Base-by-base conservation (phyloP, 352 stramenopile genomes). In the Elongisporangium undulatum region DNA sequence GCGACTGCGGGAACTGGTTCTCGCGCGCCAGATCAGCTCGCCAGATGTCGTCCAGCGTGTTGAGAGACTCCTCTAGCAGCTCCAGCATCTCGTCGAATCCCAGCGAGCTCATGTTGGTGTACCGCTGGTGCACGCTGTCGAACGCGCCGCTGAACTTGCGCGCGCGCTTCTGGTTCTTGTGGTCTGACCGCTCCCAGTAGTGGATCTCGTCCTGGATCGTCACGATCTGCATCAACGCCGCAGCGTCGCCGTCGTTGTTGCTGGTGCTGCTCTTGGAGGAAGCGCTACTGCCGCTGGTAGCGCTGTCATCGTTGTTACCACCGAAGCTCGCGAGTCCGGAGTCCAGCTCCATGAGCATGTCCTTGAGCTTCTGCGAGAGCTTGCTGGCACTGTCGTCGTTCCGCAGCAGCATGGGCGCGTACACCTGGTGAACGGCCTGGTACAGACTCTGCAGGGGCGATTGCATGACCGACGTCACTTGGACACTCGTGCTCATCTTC, bases 11-110 rank as follows among this genome's bases (percentile, higher is more conserved):
- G 63, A 95, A 98, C 53, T 82, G 66, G 16, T 86, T 66, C 54
- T 85, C 68, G 2, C 69, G 49, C 3, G 78, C 58, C 0, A 96
- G 55, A n/a, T 87, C 76, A 21, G 86, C 87, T 59, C 73, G 79
- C 91, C 93, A 98, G 7, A 96, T 78, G 61, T 96, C 88, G 50
- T 98, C 91, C 4, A 97, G 77, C 4, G 84, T 82, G 45, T 96
- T 94, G 10, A 79, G 81, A 0, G 81, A 85, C 22, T 94, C 72
- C 19, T 98, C 90, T 7, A 98, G 71, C 24, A 97, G 58, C 61
- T 97, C 91, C 17, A 62, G 65, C 77, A 97, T 90, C 24, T 95
- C 84, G 49, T 88, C 74, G 21, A 92, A 73, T 15, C 60, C 75
- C 29, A 97, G 67, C 17, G 82, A 56, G 23, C 73, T 67, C 1